Evolutionary conservation across 345 rosid genomes (phyloP).

Genomic region (Citrus inodora): DNA sequence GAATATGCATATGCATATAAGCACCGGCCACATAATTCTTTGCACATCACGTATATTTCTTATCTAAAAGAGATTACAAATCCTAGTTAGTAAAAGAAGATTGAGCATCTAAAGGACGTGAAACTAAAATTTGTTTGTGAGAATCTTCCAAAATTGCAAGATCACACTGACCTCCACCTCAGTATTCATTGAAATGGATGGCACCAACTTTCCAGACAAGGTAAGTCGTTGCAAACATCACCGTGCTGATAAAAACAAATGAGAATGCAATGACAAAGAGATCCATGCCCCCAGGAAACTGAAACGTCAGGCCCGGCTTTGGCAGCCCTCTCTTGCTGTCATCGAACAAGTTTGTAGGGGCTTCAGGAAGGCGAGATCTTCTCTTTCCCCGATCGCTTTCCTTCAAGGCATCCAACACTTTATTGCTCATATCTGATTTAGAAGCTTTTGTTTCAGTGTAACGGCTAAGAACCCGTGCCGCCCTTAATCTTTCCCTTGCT

Average conservation of each 20-base stretch:
- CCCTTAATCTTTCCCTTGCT: constrained; percentile 80
- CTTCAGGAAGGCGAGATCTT: constrained; percentile 78
- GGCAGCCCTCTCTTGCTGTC: constrained; percentile 90
- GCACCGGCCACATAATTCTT: neutral
- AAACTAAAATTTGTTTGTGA: constrained; percentile 9
- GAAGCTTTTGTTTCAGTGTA: constrained; percentile 49
- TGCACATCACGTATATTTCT: constrained; percentile 12
- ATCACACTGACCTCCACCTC: constrained; percentile 16
- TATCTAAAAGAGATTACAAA: constrained; percentile 1
- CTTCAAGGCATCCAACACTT: constrained; percentile 63
- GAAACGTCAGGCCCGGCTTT: constrained; percentile 63
- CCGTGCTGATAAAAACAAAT: constrained; percentile 74
- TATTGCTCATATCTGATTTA: constrained; percentile 70
- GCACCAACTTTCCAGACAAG: constrained; percentile 91
- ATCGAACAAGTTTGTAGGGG: constrained; percentile 81
- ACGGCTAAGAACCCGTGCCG: constrained; percentile 75
- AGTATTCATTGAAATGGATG: constrained; percentile 79
- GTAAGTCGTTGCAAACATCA: constrained; percentile 87
- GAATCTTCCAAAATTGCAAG: constrained; percentile 2
- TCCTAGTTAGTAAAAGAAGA: neutral
- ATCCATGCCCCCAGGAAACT: constrained; percentile 74
- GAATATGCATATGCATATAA: neutral
- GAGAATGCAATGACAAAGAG: constrained; percentile 65
- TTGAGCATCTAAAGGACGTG: neutral
- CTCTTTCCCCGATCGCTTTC: constrained; percentile 72